phyloP scores from a whole-genome alignment of 139 green algal genomes.

The Bryopsis sp. region DNA sequence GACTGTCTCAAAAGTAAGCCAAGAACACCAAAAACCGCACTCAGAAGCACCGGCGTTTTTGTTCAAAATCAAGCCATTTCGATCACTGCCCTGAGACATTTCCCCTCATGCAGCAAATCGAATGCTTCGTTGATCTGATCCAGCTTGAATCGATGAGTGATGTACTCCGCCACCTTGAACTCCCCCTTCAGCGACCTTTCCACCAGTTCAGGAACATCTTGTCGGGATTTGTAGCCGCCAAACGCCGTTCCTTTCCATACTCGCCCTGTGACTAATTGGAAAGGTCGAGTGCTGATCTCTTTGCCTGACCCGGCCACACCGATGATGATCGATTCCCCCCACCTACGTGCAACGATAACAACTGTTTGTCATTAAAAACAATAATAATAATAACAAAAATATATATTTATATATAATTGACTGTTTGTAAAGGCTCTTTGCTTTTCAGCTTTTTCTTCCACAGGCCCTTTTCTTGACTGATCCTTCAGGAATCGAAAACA shows the following conservation, averaged over 20 bases:
- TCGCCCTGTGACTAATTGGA: conserved; percentile 91
- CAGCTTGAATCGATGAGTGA: conserved; percentile 81
- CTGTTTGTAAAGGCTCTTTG: too few relatives aligned
- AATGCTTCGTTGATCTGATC: conserved; percentile 90
- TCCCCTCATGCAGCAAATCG: conserved; percentile 81
- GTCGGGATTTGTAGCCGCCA: conserved; percentile 80
- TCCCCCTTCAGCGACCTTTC: conserved; percentile 70
- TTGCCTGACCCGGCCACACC: conserved; percentile 77
- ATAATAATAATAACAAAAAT: too few relatives aligned
- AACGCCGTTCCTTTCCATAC: conserved; percentile 93
- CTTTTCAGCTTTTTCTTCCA: too few relatives aligned
- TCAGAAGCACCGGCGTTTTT: too few relatives aligned
- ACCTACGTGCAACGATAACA: conserved; percentile 29
- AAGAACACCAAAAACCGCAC: too few relatives aligned
- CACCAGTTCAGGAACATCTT: conserved; percentile 83
- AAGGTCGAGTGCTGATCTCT: conserved; percentile 88
- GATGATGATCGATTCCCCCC: conserved; percentile 74
- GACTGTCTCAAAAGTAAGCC: too few relatives aligned
- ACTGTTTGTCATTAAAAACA: not conserved
- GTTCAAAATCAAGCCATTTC: too few relatives aligned
- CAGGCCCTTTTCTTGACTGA: too few relatives aligned
- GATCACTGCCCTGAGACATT: conserved; percentile 84
- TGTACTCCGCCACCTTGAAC: conserved; percentile 85
- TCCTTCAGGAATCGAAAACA: too few relatives aligned
- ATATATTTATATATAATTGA: too few relatives aligned